Percentiles rank a stretch among this genome's conserved stretches.
Conservation (phyloP, 768 basidiomycete species). For the Russula compacta region DNA sequence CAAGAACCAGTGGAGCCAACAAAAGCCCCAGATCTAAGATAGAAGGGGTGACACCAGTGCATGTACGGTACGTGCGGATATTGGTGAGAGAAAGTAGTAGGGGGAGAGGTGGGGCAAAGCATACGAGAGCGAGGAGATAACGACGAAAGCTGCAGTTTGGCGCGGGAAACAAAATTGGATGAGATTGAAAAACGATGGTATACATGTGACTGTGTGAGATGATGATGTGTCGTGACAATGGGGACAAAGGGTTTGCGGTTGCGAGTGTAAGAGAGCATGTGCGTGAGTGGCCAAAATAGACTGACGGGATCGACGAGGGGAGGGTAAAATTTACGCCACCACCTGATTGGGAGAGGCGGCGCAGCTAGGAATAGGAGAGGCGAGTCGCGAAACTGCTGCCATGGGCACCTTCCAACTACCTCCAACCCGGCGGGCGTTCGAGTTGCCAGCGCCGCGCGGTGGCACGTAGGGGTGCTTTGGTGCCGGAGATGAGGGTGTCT, state of each 20-base stretch:
- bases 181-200: neutral
- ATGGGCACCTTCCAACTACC: conserved; percentile 13
- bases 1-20: no score
- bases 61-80: neutral
- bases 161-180: neutral
- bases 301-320: no score
- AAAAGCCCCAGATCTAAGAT: no score
- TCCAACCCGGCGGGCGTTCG: conserved; percentile 9
- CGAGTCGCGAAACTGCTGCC: neutral
- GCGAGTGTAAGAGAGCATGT: no score
- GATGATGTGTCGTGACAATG: neutral
- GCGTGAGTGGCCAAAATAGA: neutral
- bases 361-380: conserved; percentile 1
- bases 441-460: conserved; percentile 8
- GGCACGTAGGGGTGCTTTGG: neutral
- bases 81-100: no score
- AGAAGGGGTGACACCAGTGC: neutral
- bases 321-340: neutral
- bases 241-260: neutral
- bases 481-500: neutral
- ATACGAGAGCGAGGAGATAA: conserved; percentile 14
- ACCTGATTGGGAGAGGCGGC: conserved; percentile 4
- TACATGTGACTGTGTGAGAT: neutral
- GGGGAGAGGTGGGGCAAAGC: neutral
- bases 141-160: conserved; percentile 13